Conservation (phyloP, 1,284 basidiomycete species). For the Hymenochaete sp. region DNA sequence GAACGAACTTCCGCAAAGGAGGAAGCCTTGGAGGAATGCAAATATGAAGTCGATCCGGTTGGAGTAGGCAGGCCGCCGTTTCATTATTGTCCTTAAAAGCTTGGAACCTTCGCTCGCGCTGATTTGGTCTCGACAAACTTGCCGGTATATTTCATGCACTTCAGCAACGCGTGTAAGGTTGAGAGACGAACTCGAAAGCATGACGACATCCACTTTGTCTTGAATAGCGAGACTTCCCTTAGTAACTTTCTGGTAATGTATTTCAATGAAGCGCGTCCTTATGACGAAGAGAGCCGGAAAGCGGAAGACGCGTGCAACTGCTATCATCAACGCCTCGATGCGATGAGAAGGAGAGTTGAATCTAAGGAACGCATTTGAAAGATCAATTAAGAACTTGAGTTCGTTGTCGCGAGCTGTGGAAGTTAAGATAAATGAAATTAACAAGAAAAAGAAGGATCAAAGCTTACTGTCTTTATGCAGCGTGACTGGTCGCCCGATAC, state of each 20-base stretch:
- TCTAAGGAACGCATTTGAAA: constrained; percentile 57
- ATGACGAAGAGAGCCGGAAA: constrained; percentile 78
- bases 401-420: too few species aligned
- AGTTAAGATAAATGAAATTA: too few species aligned
- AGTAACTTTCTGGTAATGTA: constrained; percentile 67
- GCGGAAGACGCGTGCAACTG: constrained; percentile 75
- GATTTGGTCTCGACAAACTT: constrained; percentile 78
- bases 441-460: too few species aligned
- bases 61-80: constrained; percentile 51
- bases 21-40: constrained; percentile 61
- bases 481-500: too few species aligned
- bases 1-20: constrained; percentile 72
- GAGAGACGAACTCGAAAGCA: constrained; percentile 67
- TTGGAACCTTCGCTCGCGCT: constrained; percentile 62
- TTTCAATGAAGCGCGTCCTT: constrained; percentile 74
- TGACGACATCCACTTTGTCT: too few species aligned
- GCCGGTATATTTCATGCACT: constrained; percentile 67
- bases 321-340: constrained; percentile 58
- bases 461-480: too few species aligned
- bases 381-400: constrained; percentile 46
- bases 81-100: constrained; percentile 40
- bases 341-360: constrained; percentile 69
- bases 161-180: constrained; percentile 70
- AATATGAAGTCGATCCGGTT: constrained; percentile 31
- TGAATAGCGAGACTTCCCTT: constrained; percentile 77